Base-by-base conservation (phyloP, 169 alveolate genomes). In the Babesia caballi region DNA sequence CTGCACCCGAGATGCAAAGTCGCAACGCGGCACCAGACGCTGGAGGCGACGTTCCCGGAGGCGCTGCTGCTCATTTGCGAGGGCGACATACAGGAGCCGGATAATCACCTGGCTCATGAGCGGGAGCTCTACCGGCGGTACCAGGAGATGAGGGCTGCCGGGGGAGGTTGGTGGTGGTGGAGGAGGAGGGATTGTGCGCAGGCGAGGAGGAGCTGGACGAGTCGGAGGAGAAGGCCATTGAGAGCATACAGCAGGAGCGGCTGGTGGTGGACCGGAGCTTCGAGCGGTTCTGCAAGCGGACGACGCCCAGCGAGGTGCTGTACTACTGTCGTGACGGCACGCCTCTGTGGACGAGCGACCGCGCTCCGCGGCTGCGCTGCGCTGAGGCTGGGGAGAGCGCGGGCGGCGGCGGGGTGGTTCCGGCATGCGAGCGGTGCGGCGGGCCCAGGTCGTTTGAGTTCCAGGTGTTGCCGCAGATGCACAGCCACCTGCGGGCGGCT, bases 301-400 rank as follows among this genome's bases (percentile, higher is more conserved):
- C 88, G 4, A 71, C 84, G 4, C 80, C 63, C 12, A 19, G 61
- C 35, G 88, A 81, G 38, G 88, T 81, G 21, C 15, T 81, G 27
- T 81, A 71, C 68, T 81, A 81, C 58, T 63, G 77, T 25, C 76
- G 88, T 17, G 84, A 66, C 12, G 88, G 88, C 15, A 41, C 50
- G 25, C 88, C 88, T 11, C 35, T 81, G 40, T 81, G 88, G 88
- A 52, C 66, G 19, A 81, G 88, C 44, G 84, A 81, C 53, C 63
- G 47, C n/a, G 40, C 69, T 30, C 32, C 50, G 7, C n/a, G 38
- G 27, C 28, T 63, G 27, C 4, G 27, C 12, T 63, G 73, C 41
- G 73, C 60, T 8, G 8, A 11, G 32, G 30, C 25, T 2, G 41
- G 30, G 5, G 46, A 44, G 8, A 14, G n/a, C 30, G 15, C 38